Conservation (phyloP, 768 basidiomycete genomes). For the Rubroboletus satanas region DNA sequence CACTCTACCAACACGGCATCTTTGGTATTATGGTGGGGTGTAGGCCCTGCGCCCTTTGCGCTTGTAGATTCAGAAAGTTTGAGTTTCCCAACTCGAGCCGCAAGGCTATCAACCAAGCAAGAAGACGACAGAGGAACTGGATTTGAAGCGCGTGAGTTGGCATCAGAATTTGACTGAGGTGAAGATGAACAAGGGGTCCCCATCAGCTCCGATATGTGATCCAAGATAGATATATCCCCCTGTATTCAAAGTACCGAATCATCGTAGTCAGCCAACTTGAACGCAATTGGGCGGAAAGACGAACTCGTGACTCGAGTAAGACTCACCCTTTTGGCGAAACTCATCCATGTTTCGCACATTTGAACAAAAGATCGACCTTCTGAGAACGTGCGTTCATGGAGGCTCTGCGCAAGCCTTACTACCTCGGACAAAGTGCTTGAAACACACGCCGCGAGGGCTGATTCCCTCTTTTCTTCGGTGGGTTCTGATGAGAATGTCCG, state of each 20-base stretch:
- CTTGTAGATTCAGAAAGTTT: constrained; percentile 13
- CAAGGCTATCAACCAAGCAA: constrained; percentile 17
- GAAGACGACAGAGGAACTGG: neutral
- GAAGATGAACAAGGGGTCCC: constrained; percentile 13
- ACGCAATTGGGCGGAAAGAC: neutral
- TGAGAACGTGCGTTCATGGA: constrained; percentile 39
- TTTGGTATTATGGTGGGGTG: neutral
- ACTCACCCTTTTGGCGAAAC: constrained; percentile 60
- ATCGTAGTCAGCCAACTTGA: neutral
- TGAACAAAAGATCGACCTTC: constrained; percentile 50
- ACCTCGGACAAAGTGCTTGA: constrained; percentile 44
- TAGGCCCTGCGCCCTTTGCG: neutral
- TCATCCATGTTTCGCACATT: constrained; percentile 72
- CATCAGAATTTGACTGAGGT: neutral
- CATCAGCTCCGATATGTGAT: constrained; percentile 45
- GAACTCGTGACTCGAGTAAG: neutral
- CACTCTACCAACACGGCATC: constrained; percentile 33
- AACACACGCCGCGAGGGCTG: constrained; percentile 31
- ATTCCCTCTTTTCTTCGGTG: constrained; percentile 26
- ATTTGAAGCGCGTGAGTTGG: neutral
- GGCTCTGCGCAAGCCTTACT: constrained; percentile 37
- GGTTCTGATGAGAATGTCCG: constrained; percentile 17
- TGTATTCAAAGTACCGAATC: constrained; percentile 18
- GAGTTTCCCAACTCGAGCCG: constrained; percentile 16
- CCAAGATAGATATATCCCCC: constrained; percentile 47